Evolutionary conservation across 1,139 yeast species (phyloP), one percentile per base, ranked within the genome.

Genomic region (Debaryomyces coudertii): DNA sequence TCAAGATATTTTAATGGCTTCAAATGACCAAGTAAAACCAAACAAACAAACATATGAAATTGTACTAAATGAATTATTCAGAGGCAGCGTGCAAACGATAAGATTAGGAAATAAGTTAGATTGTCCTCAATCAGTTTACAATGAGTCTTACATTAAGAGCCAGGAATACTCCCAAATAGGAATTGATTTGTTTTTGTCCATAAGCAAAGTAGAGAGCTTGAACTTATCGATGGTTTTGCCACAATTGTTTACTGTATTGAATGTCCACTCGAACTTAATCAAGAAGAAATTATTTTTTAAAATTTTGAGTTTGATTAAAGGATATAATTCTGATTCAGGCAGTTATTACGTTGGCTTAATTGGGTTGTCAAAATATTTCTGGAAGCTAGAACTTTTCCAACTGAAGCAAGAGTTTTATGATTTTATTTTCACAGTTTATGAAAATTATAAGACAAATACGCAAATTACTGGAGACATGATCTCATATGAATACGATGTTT

Each of bases 91-190:
- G 27, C 53, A 61, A 3, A 66, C 76, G 3, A 44, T 59, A 3
- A 45, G 51, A 1, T 47, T 43, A 20, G 52, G 53, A 5, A 15
- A 47, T 18, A 40, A 31, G 12, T 12, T 40, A 2, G 44, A 40
- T 7, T 24, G 46, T 5, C 52, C 57, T 8, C 55, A 53, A 7
- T 51, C 62, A 40, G 44, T 54, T 4, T 68, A 63, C 42, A 51
- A 65, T 5, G 56, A 60, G 3, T 63, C 69, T 5, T 62, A 59
- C 31, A 56, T 66, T 24, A 80, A 83, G 39, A 73, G 77, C 47
- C 83, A 83, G 46, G 90, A 85, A 58, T 85, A 83, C 60, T 76
- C 79, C 52, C 80, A 82, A 58, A 79, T 86, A 47, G 86, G 87
- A 0, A 61, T 80, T 45, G 88, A 84, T 53, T 71, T 86, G 49